These are phyloP conservation scores for Cytospora leucostoma DNA, from an alignment of 2,329 filamentous ascomycete species.

Conservation along the genomic window DNA sequence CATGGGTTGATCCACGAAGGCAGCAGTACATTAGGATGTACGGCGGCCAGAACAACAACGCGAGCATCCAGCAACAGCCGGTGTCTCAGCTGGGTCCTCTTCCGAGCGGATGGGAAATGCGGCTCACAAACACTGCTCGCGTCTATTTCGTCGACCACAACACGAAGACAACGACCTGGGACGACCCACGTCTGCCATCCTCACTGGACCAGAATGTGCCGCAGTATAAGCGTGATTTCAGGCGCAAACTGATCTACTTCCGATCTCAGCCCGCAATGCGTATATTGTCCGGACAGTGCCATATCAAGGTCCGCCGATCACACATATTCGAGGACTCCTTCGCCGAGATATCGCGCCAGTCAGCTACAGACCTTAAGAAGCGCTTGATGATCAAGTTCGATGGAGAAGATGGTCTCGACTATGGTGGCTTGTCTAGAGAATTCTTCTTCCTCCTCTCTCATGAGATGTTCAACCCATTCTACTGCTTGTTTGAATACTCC, in stretches of 20 bases:
- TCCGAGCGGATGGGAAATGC: constrained; percentile 99
- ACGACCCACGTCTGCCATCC: constrained; percentile 91
- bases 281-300: constrained; percentile 93
- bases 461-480: constrained; percentile 99
- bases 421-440: constrained; percentile 94
- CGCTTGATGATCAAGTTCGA: constrained; percentile 99
- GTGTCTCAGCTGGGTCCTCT: constrained; percentile 94
- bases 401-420: constrained; percentile 95
- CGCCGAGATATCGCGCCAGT: constrained; percentile 96
- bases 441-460: constrained; percentile 99
- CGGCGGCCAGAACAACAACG: constrained; percentile 81
- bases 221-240: constrained; percentile 99
- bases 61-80: constrained; percentile 92
- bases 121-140: constrained; percentile 93
- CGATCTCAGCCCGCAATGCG: constrained; percentile 94
- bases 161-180: constrained; percentile 99
- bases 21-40: constrained; percentile 99
- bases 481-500: constrained; percentile 98
- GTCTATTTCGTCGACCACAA: constrained; percentile 99
- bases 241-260: constrained; percentile 98
- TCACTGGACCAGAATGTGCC: constrained; percentile 97
- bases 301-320: constrained; percentile 94
- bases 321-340: constrained; percentile 99
- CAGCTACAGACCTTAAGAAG: constrained; percentile 95
- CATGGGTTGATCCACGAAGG: constrained; percentile 95